phyloP scores from a whole-genome alignment of 495 filamentous ascomycete genomes.

The Cercophora scortea region DNA sequence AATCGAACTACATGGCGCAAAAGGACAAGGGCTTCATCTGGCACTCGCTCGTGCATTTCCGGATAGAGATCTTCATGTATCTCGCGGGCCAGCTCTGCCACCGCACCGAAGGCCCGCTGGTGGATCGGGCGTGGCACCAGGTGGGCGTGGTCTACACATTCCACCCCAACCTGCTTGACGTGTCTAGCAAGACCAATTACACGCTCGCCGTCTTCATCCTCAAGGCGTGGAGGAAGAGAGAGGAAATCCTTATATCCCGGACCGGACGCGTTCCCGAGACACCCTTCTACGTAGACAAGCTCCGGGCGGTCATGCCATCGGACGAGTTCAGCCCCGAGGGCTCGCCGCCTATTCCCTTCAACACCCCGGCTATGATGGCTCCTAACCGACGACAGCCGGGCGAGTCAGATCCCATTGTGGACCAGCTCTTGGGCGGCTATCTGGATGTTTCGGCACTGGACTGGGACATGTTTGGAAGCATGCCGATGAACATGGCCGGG shows the following conservation, averaged over 20 bases:
- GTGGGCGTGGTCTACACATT: conserved; percentile 31
- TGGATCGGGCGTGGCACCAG: conserved; percentile 45
- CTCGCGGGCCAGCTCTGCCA: conserved; percentile 43
- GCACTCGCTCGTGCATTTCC: conserved; percentile 44
- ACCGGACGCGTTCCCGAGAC: conserved; percentile 14
- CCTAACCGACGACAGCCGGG: neutral
- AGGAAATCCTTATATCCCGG: conserved; percentile 19
- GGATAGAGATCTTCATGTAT: conserved; percentile 46
- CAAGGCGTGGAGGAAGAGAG: conserved; percentile 39
- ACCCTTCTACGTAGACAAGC: conserved; percentile 28
- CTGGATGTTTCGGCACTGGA: conserved; percentile 28
- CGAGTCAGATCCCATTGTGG: conserved; percentile 6
- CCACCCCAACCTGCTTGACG: conserved; percentile 37
- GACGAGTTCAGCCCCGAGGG: conserved; percentile 14
- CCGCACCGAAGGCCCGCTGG: conserved; percentile 39
- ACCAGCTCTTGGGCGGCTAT: conserved; percentile 26
- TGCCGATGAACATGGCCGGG: conserved; percentile 1
- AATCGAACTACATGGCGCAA: conserved; percentile 29
- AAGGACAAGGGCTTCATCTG: conserved; percentile 36
- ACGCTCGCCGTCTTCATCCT: conserved; percentile 35
- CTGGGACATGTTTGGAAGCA: conserved; percentile 35
- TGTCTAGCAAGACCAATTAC: conserved; percentile 31
- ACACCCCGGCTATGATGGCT: neutral
- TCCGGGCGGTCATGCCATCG: conserved; percentile 16
- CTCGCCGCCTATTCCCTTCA: conserved; percentile 12